Conservation (phyloP, 352 stramenopile genomes). For the Nothophytophthora sp. region DNA sequence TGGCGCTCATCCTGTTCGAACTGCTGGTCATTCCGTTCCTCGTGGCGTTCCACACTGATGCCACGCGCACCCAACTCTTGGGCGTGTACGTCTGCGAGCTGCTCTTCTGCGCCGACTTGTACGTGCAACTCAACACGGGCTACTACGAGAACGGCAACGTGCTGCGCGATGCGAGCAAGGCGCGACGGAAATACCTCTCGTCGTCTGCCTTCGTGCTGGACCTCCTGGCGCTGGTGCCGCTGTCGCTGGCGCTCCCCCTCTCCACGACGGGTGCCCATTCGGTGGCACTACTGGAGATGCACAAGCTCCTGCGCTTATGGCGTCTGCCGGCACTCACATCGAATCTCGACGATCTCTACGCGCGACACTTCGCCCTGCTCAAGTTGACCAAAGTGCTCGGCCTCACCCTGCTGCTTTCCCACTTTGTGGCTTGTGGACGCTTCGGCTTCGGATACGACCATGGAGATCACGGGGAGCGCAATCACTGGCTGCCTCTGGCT, state of each 20-base stretch:
- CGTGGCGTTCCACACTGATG: constrained; percentile 30
- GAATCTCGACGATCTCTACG: constrained; percentile 68
- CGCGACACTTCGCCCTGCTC: constrained; percentile 53
- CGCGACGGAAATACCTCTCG: constrained; percentile 55
- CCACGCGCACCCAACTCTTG: constrained; percentile 23
- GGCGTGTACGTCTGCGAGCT: constrained; percentile 46
- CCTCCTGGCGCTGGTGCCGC: constrained; percentile 36
- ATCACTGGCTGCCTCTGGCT: constrained; percentile 68
- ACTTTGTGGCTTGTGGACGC: constrained; percentile 55
- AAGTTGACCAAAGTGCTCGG: constrained; percentile 62
- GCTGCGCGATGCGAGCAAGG: constrained; percentile 56
- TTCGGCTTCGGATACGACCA: constrained; percentile 52
- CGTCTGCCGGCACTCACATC: constrained; percentile 52
- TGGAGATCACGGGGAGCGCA: constrained; percentile 14
- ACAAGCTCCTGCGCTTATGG: constrained; percentile 57
- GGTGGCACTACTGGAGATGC: constrained; percentile 41
- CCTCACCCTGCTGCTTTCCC: constrained; percentile 46
- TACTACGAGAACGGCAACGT: constrained; percentile 62
- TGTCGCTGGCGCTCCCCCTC: constrained; percentile 39
- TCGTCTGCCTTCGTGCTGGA: constrained; percentile 48
- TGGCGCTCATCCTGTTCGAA: constrained; percentile 58
- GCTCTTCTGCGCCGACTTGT: constrained; percentile 51
- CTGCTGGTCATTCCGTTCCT: constrained; percentile 48
- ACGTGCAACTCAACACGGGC: constrained; percentile 60
- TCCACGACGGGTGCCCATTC: constrained; percentile 6